A percentile compares a stretch with the other conserved stretches of the same genome.
phyloP scores from a whole-genome alignment of 2,329 filamentous ascomycete genomes.

The Westerdykella ornata region DNA sequence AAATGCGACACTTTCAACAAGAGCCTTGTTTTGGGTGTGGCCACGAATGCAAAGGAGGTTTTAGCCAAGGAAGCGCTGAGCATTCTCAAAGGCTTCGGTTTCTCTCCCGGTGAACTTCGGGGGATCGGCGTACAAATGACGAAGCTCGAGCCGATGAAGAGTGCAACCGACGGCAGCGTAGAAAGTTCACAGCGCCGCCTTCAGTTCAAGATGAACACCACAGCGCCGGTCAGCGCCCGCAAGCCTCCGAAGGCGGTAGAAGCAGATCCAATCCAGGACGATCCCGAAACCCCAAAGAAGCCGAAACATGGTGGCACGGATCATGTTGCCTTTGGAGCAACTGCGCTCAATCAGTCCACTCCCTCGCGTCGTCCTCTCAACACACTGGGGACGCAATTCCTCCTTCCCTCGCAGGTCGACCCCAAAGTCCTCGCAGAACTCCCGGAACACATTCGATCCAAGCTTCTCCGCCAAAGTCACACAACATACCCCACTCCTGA shows the following conservation, averaged over 20 bases:
- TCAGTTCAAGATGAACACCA: slow-evolving; percentile 57
- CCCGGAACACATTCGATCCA: slow-evolving; percentile 73
- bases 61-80: slow-evolving; percentile 79
- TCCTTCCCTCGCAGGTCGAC: slow-evolving; percentile 79
- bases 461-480: slow-evolving; percentile 48
- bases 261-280: slow-evolving; percentile 44
- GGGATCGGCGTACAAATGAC: slow-evolving; percentile 91
- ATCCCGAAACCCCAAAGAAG: slow-evolving; percentile 38
- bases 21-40: slow-evolving; percentile 71
- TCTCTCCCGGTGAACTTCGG: slow-evolving; percentile 86
- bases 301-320: slow-evolving; percentile 22
- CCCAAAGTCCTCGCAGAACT: slow-evolving; percentile 75
- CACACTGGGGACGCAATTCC: slow-evolving; percentile 80
- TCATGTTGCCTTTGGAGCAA: slow-evolving; percentile 35
- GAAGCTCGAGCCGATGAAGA: slow-evolving; percentile 75
- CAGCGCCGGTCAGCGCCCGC: slow-evolving; percentile 23
- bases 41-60: slow-evolving; percentile 66
- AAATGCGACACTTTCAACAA: slow-evolving; percentile 95
- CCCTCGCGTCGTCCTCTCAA: slow-evolving; percentile 64
- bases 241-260: slow-evolving; percentile 16
- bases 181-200: slow-evolving; percentile 76
- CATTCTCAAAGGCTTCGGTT: slow-evolving; percentile 71
- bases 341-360: slow-evolving; percentile 39
- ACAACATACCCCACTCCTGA: slow-evolving; percentile 23
- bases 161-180: slow-evolving; percentile 43